Evolutionary conservation across 306 rosid species (phyloP).

Genomic region (Inga leiocalycina): DNA sequence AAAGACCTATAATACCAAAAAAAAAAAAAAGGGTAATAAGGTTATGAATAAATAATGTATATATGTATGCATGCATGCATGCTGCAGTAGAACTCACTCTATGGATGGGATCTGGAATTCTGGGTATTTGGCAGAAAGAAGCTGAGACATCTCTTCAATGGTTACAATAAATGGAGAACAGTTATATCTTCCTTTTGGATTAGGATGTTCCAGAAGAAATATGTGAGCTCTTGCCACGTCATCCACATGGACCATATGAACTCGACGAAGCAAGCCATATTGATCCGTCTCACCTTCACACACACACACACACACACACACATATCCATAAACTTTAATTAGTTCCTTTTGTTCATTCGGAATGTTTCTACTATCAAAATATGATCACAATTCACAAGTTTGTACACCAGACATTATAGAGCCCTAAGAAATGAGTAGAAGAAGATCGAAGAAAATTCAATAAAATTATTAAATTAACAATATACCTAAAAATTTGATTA

Average conservation of each 20-base stretch:
- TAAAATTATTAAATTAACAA: no score
- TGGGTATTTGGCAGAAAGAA: slow-evolving; percentile 41
- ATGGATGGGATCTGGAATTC: slow-evolving; percentile 36
- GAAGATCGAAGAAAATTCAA: no score
- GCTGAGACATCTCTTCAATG: slow-evolving; percentile 13
- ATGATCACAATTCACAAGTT: no score
- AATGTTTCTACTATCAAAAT: no score
- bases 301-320: no score
- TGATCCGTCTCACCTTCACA: slow-evolving; percentile 34
- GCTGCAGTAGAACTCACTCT: slow-evolving; percentile 42
- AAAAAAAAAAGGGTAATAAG: no score
- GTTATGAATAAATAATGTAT: background rate
- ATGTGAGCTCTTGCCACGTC: slow-evolving; percentile 50
- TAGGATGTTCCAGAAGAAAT: slow-evolving; percentile 40
- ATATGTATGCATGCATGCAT: background rate
- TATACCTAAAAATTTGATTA: no score
- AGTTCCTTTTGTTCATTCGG: no score
- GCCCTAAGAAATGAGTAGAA: no score
- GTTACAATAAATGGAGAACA: slow-evolving; percentile 40
- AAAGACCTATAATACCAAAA: slow-evolving; percentile 26
- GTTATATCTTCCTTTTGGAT: slow-evolving; percentile 47
- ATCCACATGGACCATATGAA: slow-evolving; percentile 46
- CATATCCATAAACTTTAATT: no score
- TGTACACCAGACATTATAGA: no score
- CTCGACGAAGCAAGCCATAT: slow-evolving; percentile 2